These are phyloP conservation scores for Agaricus subrufescens DNA, from an alignment of 768 basidiomycete species.

Conservation along the genomic window DNA sequence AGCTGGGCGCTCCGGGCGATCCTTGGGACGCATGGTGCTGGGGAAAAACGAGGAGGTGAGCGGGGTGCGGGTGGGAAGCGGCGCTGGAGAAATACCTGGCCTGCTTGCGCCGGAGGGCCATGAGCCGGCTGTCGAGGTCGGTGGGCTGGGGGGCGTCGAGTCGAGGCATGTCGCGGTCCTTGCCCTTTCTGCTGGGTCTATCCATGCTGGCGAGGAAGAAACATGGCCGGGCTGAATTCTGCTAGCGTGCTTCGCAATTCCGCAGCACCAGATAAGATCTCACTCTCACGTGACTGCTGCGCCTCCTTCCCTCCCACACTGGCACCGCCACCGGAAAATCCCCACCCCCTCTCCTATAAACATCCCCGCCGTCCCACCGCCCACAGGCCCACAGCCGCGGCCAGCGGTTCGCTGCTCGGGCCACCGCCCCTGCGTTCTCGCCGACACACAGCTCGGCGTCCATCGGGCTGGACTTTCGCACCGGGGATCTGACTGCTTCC, in stretches of 20 bases:
- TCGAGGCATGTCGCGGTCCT: slow-evolving; percentile 33
- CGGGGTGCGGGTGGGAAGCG: slow-evolving; percentile 6
- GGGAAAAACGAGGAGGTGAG: not conserved
- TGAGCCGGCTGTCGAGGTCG: slow-evolving; percentile 53
- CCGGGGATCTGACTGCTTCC: not conserved
- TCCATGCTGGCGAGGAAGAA: slow-evolving; percentile 16
- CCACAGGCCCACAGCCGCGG: too few relatives aligned
- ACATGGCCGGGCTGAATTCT: slow-evolving; percentile 7
- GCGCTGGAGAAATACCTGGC: slow-evolving; percentile 41
- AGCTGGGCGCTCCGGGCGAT: slow-evolving; percentile 28
- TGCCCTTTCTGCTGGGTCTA: slow-evolving; percentile 31
- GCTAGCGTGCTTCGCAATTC: slow-evolving; percentile 8
- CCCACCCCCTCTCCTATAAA: not conserved
- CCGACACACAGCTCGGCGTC: too few relatives aligned
- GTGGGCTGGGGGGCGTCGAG: slow-evolving; percentile 32
- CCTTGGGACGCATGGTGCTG: slow-evolving; percentile 43
- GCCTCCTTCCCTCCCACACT: slow-evolving; percentile 2
- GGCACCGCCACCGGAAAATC: not conserved
- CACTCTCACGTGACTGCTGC: slow-evolving; percentile 10
- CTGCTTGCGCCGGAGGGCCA: slow-evolving; percentile 61
- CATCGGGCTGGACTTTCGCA: too few relatives aligned
- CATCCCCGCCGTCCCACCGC: too few relatives aligned
- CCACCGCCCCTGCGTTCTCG: too few relatives aligned
- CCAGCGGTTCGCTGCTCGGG: too few relatives aligned
- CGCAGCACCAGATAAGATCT: slow-evolving; percentile 13